phyloP scores from a whole-genome alignment of 2,329 filamentous ascomycete genomes.

The Fusarium avenaceum region DNA sequence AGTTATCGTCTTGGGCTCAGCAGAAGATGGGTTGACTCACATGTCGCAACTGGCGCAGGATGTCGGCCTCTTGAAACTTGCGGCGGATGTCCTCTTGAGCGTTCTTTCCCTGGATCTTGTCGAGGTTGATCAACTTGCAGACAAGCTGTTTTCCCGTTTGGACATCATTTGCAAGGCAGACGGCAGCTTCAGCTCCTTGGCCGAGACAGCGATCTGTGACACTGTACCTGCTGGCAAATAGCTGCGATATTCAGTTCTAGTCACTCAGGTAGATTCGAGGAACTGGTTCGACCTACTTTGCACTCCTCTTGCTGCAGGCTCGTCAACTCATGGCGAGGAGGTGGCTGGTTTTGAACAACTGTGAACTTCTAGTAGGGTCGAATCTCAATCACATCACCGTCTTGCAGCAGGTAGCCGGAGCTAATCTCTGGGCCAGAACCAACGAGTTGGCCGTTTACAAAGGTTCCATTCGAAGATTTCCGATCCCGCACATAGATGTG shows the following conservation, averaged over 20 bases:
- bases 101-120: conserved; percentile 48
- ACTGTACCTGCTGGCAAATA: conserved; percentile 53
- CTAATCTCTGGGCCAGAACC: conserved; percentile 56
- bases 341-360: conserved; percentile 50
- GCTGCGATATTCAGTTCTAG: conserved; percentile 38
- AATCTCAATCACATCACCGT: conserved; percentile 64
- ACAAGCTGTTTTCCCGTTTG: conserved; percentile 71
- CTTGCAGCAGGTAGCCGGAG: conserved; percentile 62
- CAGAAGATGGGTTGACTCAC: conserved; percentile 54
- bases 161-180: conserved; percentile 60
- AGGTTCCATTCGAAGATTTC: conserved; percentile 67
- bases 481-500: conserved; percentile 70
- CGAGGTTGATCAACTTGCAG: conserved; percentile 75
- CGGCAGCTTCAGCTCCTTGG: conserved; percentile 55
- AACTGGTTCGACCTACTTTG: conserved; percentile 44
- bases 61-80: conserved; percentile 64
- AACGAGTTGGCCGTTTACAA: conserved; percentile 62
- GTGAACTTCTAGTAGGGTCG: conserved; percentile 56
- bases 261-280: accelerated
- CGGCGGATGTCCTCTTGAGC: conserved; percentile 52
- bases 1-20: conserved; percentile 12
- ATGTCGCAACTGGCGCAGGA: conserved; percentile 67
- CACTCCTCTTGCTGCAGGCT: conserved; percentile 52
- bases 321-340: conserved; percentile 47
- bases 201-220: conserved; percentile 56